A percentile compares a stretch with the other conserved stretches of the same genome.
Evolutionary conservation across 2,329 filamentous ascomycete species (phyloP).

Genomic region (Pyrenochaeta sp.): DNA sequence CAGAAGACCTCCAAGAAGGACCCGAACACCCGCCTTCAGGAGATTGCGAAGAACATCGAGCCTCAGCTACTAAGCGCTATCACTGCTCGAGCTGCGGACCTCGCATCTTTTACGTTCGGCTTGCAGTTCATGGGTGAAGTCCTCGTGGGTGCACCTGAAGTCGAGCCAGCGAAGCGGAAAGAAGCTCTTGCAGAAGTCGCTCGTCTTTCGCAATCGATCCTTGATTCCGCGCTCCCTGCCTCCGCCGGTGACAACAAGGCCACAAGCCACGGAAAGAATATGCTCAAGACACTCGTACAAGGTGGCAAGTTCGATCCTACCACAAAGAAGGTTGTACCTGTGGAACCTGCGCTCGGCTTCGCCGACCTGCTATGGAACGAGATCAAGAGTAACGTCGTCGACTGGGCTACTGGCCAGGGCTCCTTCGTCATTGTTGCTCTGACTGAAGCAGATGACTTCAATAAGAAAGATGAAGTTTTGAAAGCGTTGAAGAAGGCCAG

Average conservation of each 20-base stretch:
- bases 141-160: conserved; percentile 76
- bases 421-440: conserved; percentile 87
- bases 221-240: conserved; percentile 46
- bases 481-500: conserved; percentile 76
- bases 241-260: conserved; percentile 47
- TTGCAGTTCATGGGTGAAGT: conserved; percentile 87
- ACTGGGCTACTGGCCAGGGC: conserved; percentile 87
- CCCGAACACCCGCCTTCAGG: conserved; percentile 74
- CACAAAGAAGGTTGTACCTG: conserved; percentile 72
- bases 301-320: conserved; percentile 85
- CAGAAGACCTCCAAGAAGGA: conserved; percentile 93
- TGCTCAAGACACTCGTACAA: conserved; percentile 90
- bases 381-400: conserved; percentile 76
- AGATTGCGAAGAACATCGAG: conserved; percentile 78
- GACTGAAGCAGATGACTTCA: conserved; percentile 76
- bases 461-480: conserved; percentile 70
- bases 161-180: conserved; percentile 65
- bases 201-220: conserved; percentile 46
- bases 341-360: conserved; percentile 82
- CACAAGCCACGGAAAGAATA: conserved; percentile 74
- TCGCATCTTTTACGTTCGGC: conserved; percentile 80
- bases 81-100: conserved; percentile 69
- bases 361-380: conserved; percentile 80
- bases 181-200: conserved; percentile 74
- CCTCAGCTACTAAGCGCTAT: conserved; percentile 79